Base-by-base conservation (phyloP, 345 rosid genomes). In the Ailanthus altissimus region DNA sequence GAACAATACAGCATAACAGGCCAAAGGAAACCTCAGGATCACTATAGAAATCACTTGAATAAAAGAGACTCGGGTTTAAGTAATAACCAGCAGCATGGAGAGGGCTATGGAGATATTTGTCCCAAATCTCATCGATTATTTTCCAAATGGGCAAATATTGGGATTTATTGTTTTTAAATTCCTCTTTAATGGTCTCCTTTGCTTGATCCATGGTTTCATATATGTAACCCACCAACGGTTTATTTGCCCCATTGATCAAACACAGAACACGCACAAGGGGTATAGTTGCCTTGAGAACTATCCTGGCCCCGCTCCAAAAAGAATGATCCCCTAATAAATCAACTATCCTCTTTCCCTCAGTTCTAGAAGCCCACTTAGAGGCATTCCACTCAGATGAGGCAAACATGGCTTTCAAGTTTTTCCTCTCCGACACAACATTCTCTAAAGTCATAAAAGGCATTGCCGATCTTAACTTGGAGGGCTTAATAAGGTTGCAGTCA, bases 21-120 rank as follows among this genome's bases (percentile, higher is more conserved):
- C 92, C 94, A 8, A 73, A 73, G 70, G 83, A 45, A 53, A 91
- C 90, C 79, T 91, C 91, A 2, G 47, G 16, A 60, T 89, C 92
- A 43, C 66, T 65, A 74, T 74, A 45, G 66, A 93, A 89, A 57
- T 79, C 84, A 50, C 78, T 73, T 28, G 90, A 81, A 85, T 88
- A 88, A 78, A 87, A 89, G 38, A 86, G 67, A 46, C 67, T 45
- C 3, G 97, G 92, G 78, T 93, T 89, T 58, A 93, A 75, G 78
- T 81, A 88, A 74, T 87, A 89, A 57, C 89, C 95, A 8, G 93
- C 89, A 56, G 86, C 91, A 85, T 91, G 97, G 26, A 92, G 85
- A 74, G 90, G 90, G 71, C 79, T 87, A 64, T 87, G 87, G 42
- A 92, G 86, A 65, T 82, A 67, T 1, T 61, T 71, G 42, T 82